Conservation (phyloP, 148 eudicot species). For the Rhododendron mucronatum region DNA sequence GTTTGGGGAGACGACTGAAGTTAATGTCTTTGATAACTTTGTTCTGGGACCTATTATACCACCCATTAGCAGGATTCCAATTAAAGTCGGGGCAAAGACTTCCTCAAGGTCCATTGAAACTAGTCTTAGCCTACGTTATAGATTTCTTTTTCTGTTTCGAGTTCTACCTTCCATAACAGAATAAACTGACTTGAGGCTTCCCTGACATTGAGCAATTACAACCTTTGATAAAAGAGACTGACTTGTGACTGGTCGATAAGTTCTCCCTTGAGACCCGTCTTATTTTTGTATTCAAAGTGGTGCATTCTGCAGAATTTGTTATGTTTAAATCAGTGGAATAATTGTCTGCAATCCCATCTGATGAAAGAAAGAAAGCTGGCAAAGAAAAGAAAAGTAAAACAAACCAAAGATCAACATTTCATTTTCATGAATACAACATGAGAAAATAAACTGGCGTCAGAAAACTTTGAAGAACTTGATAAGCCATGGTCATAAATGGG, state of each 20-base stretch:
- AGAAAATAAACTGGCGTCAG: background rate
- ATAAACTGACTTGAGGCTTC: background rate
- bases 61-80: background rate
- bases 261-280: background rate
- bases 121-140: background rate
- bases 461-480: background rate
- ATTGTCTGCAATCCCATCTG: background rate
- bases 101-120: too few species aligned
- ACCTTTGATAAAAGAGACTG: background rate
- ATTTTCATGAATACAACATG: background rate
- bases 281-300: background rate
- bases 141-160: background rate
- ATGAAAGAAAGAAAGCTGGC: background rate
- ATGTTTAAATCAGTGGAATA: background rate
- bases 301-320: background rate
- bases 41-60: background rate
- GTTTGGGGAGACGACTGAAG: too few species aligned
- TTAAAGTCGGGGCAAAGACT: background rate
- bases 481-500: slow-evolving; percentile 5
- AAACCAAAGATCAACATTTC: background rate
- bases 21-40: background rate
- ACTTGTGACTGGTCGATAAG: background rate
- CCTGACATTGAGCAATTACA: background rate
- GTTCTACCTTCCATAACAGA: background rate
- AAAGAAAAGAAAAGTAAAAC: background rate